Percentiles rank a stretch among this genome's conserved stretches.
These are phyloP conservation scores for Penicillium maclennaniae DNA, from an alignment of 495 filamentous ascomycete species.

Conservation along the genomic window DNA sequence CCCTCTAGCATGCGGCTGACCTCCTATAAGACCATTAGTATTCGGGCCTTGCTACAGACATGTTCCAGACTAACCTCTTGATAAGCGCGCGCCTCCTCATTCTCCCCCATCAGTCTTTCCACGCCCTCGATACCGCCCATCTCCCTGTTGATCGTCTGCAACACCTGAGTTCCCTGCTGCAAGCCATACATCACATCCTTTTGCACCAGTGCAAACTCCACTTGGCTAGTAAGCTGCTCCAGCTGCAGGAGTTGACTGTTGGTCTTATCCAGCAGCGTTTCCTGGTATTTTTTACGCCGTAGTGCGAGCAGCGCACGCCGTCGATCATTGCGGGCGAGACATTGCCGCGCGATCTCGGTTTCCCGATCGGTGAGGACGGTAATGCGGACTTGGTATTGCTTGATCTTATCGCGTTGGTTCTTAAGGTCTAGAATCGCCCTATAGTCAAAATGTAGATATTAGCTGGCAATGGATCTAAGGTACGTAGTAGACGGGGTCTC, in stretches of 20 bases:
- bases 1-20: constrained; percentile 87
- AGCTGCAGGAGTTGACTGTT: constrained; percentile 86
- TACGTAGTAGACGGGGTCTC: constrained; percentile 17
- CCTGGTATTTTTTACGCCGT: constrained; percentile 95
- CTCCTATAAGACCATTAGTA: constrained; percentile 51
- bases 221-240: constrained; percentile 74
- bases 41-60: neutral
- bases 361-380: constrained; percentile 77
- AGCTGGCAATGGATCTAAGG: neutral
- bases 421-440: constrained; percentile 97
- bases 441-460: neutral
- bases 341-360: constrained; percentile 75
- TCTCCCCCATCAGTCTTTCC: constrained; percentile 90
- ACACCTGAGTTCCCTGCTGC: constrained; percentile 84
- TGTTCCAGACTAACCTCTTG: constrained; percentile 59
- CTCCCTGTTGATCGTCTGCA: constrained; percentile 87
- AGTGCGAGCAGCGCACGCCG: constrained; percentile 80
- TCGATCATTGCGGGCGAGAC: constrained; percentile 71
- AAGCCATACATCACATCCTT: constrained; percentile 91
- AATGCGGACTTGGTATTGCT: constrained; percentile 89
- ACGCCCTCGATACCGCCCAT: constrained; percentile 94
- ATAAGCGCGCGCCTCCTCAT: constrained; percentile 80
- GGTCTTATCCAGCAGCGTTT: constrained; percentile 82
- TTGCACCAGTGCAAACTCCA: constrained; percentile 93
- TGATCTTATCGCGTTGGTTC: constrained; percentile 92